These are phyloP conservation scores for Endothia cerciana DNA, from an alignment of 2,329 filamentous ascomycete genomes.

Conservation along the genomic window DNA sequence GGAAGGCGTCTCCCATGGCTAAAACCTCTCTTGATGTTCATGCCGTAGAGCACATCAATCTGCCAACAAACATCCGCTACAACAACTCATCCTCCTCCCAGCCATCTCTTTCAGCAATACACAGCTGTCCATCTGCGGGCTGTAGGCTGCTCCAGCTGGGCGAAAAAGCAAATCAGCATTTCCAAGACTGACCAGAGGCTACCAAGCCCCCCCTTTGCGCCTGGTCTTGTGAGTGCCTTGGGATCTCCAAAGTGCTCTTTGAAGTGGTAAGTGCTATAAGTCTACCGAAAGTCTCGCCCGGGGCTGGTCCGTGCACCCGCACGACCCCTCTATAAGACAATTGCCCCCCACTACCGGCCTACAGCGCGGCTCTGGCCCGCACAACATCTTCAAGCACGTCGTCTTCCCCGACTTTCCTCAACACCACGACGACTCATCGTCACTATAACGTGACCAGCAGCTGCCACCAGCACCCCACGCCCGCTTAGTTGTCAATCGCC, in stretches of 20 bases:
- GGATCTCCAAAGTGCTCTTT: slow-evolving; percentile 5
- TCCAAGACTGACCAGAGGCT: neutral
- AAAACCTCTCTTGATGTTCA: neutral
- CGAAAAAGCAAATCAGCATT: neutral
- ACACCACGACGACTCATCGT: slow-evolving; percentile 15
- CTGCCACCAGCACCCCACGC: neutral
- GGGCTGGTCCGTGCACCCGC: slow-evolving; percentile 16
- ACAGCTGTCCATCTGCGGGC: neutral
- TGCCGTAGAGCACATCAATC: neutral
- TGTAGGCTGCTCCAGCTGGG: neutral
- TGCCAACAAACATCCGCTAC: neutral
- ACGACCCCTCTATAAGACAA: slow-evolving; percentile 22
- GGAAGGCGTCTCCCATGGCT: neutral
- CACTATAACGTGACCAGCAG: neutral
- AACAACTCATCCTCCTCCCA: neutral
- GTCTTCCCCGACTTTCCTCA: slow-evolving; percentile 10
- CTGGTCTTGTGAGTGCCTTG: neutral
- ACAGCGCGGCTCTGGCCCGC: slow-evolving; percentile 14
- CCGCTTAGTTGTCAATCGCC: neutral
- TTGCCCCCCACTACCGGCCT: slow-evolving; percentile 26
- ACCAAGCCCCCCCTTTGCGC: neutral
- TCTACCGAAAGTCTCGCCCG: neutral
- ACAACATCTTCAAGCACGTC: slow-evolving; percentile 16
- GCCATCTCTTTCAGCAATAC: neutral
- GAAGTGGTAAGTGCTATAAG: neutral